Percentiles rank a stretch among this genome's conserved stretches.
Evolutionary conservation across 148 eudicot genomes (phyloP).

Genomic region (Dianthus caryophyllus): DNA sequence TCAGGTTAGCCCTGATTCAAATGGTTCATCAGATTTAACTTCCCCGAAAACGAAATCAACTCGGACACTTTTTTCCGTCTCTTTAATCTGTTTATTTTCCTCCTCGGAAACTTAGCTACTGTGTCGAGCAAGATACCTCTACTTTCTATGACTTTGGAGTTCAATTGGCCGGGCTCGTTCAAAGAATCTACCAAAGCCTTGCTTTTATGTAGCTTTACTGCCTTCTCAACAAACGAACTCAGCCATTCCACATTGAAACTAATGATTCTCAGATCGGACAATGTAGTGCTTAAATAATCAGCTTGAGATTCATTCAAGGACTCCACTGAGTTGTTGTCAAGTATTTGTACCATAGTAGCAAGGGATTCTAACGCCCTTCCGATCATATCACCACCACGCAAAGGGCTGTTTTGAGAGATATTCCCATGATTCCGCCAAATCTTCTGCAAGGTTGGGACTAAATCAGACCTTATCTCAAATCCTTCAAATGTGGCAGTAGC

Average conservation of each 20-base stretch:
- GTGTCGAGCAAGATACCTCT: neutral
- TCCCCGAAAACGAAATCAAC: neutral
- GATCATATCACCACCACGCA: no score
- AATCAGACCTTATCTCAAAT: slow-evolving; percentile 8
- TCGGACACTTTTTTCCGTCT: no score
- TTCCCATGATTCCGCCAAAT: no score
- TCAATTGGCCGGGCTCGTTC: neutral
- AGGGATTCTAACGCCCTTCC: no score
- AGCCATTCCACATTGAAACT: slow-evolving; percentile 13
- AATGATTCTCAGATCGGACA: slow-evolving; percentile 11
- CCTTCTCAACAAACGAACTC: slow-evolving; percentile 11
- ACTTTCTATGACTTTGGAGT: neutral
- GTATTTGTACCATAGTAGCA: slow-evolving; percentile 15
- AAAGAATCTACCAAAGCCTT: no score
- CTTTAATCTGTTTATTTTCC: neutral
- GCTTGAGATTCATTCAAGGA: slow-evolving; percentile 4
- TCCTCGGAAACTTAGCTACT: slow-evolving; percentile 4
- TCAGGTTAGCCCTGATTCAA: slow-evolving; percentile 5
- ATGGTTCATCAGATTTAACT: slow-evolving; percentile 1
- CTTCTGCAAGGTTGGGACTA: no score
- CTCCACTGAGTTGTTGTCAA: slow-evolving; percentile 7
- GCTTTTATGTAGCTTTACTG: slow-evolving; percentile 7
- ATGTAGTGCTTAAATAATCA: slow-evolving; percentile 13
- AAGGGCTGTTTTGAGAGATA: no score
- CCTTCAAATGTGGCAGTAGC: slow-evolving; percentile 10